Conservation (phyloP, 2,329 filamentous ascomycete species). For the Penicillium sp. region DNA sequence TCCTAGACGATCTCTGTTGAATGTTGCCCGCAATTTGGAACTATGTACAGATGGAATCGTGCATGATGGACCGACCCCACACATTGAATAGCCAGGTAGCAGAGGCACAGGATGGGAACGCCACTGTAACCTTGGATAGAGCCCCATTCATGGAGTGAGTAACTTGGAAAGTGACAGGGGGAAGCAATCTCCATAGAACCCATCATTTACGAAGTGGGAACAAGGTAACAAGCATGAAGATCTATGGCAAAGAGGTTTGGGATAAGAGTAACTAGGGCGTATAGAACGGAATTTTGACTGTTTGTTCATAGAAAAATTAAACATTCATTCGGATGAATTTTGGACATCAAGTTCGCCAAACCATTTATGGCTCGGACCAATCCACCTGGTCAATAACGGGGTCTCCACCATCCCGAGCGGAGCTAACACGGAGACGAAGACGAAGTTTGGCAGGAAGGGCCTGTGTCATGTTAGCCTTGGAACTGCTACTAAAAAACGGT, state of each 20-base stretch:
- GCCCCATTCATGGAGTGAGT: too few relatives aligned
- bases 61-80: too few relatives aligned
- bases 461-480: constrained; percentile 52
- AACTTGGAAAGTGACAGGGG: too few relatives aligned
- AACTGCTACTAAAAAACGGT: neutral
- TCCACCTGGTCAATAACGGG: constrained; percentile 90
- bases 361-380: constrained; percentile 75
- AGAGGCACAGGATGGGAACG: too few relatives aligned
- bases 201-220: neutral
- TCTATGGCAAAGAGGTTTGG: neutral
- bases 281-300: constrained; percentile 21
- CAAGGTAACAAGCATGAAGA: neutral
- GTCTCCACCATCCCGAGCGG: constrained; percentile 68
- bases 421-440: constrained; percentile 82
- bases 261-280: constrained; percentile 9
- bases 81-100: too few relatives aligned
- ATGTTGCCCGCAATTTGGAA: too few relatives aligned
- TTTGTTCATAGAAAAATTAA: constrained; percentile 20
- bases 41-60: too few relatives aligned
- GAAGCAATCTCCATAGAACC: too few relatives aligned
- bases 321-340: constrained; percentile 17
- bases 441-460: constrained; percentile 69
- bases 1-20: too few relatives aligned
- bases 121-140: too few relatives aligned
- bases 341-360: constrained; percentile 10